These are phyloP conservation scores for Saccharomyces mikatae DNA, from an alignment of 805 yeast genomes.

Conservation along the genomic window DNA sequence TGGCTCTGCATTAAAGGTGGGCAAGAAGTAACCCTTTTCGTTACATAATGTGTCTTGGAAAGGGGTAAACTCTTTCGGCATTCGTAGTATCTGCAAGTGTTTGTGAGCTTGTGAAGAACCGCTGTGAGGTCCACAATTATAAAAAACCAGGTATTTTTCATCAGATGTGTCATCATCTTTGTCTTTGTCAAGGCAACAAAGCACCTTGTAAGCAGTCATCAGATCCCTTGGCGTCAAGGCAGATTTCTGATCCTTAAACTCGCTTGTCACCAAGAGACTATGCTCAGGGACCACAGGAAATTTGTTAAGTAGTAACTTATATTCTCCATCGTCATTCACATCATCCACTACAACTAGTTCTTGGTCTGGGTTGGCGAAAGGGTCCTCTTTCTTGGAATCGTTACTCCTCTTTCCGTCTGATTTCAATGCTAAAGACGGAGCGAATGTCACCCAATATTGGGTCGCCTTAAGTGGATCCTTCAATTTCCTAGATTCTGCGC, in stretches of 20 bases:
- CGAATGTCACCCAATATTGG: slow-evolving; percentile 19
- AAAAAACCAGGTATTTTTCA: slow-evolving; percentile 67
- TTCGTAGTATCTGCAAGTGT: slow-evolving; percentile 76
- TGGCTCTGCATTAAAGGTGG: slow-evolving; percentile 50
- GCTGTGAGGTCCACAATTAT: slow-evolving; percentile 77
- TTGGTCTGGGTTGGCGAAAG: slow-evolving; percentile 76
- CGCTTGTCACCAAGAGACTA: slow-evolving; percentile 67
- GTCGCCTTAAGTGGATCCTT: slow-evolving; percentile 30
- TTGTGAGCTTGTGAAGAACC: slow-evolving; percentile 96
- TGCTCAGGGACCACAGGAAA: slow-evolving; percentile 79
- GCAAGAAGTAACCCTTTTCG: slow-evolving; percentile 44
- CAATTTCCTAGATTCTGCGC: slow-evolving; percentile 31
- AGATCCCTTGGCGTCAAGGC: slow-evolving; percentile 70
- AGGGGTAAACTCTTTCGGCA: slow-evolving; percentile 52
- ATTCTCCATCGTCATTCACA: slow-evolving; percentile 39
- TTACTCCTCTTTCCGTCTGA: slow-evolving; percentile 23
- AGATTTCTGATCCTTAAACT: slow-evolving; percentile 61
- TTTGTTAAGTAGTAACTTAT: slow-evolving; percentile 71
- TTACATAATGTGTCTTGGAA: slow-evolving; percentile 45
- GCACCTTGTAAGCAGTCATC: slow-evolving; percentile 45
- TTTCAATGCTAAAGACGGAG: slow-evolving; percentile 20
- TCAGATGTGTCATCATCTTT: slow-evolving; percentile 31
- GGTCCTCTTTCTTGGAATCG: slow-evolving; percentile 40
- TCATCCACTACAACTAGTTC: slow-evolving; percentile 53
- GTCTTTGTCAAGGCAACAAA: slow-evolving; percentile 40